phyloP scores from a whole-genome alignment of 164 flowering plant genomes.

The Magnolia changhungtana region DNA sequence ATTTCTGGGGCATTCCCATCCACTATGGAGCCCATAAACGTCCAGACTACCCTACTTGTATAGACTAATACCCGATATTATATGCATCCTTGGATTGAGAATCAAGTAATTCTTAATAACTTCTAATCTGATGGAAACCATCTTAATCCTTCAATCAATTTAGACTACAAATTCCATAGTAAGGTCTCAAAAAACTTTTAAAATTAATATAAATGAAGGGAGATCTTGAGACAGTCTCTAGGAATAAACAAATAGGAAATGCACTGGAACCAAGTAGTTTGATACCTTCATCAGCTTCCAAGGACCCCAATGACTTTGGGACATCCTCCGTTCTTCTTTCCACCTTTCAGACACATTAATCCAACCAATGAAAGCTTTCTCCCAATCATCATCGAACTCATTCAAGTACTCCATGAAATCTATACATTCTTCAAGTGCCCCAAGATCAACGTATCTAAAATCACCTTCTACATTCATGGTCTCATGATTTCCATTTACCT shows the following conservation, averaged over 20 bases:
- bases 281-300: conserved; percentile 81
- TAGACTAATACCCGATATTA: no score
- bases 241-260: no score
- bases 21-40: neutral
- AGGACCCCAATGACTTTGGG: conserved; percentile 59
- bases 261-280: conserved; percentile 1
- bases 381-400: conserved; percentile 53
- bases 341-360: conserved; percentile 38
- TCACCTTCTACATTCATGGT: conserved; percentile 98
- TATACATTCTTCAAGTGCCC: conserved; percentile 75
- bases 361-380: conserved; percentile 72
- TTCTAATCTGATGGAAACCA: no score
- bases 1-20: neutral
- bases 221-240: no score
- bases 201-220: no score
- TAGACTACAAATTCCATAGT: no score
- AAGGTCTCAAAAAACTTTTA: no score
- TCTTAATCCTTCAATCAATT: no score
- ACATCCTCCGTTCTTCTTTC: conserved; percentile 44
- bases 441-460: conserved; percentile 78
- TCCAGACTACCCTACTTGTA: neutral
- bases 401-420: conserved; percentile 67
- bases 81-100: no score
- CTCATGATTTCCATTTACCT: conserved; percentile 98
- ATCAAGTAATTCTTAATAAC: no score